Percentiles rank a stretch among this genome's conserved stretches.
These are phyloP conservation scores for Plasmodium adleri DNA, from an alignment of 169 alveolate species.

Conservation along the genomic window DNA sequence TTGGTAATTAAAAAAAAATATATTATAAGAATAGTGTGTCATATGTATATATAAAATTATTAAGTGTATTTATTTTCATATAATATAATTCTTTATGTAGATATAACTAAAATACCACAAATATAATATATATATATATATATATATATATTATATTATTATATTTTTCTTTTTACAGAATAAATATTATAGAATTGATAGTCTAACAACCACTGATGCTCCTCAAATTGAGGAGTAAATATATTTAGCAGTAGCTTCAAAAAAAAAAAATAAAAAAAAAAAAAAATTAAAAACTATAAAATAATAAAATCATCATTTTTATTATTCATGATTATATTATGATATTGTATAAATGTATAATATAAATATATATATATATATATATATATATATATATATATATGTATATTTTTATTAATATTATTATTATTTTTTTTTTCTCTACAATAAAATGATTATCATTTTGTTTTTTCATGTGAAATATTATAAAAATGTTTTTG, in stretches of 20 bases:
- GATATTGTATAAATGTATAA: too few species aligned
- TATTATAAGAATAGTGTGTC: background rate
- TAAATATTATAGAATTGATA: conserved; percentile 69
- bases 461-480: too few species aligned
- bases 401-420: too few species aligned
- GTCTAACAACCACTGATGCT: conserved; percentile 63
- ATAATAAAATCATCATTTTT: too few species aligned
- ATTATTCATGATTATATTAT: too few species aligned
- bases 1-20: conserved; percentile 33
- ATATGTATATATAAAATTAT: background rate
- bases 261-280: background rate
- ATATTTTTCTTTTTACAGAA: conserved; percentile 15
- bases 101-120: too few species aligned
- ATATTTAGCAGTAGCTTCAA: too few species aligned
- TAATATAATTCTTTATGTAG: too few species aligned
- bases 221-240: conserved; percentile 65
- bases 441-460: too few species aligned
- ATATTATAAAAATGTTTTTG: too few species aligned
- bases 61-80: background rate
- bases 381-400: too few species aligned
- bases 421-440: background rate
- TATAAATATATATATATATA: too few species aligned
- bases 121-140: background rate
- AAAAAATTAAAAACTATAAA: background rate
- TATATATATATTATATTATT: background rate